phyloP scores from a whole-genome alignment of 306 rosid species.

The Dalbergia cochinchinensis region DNA sequence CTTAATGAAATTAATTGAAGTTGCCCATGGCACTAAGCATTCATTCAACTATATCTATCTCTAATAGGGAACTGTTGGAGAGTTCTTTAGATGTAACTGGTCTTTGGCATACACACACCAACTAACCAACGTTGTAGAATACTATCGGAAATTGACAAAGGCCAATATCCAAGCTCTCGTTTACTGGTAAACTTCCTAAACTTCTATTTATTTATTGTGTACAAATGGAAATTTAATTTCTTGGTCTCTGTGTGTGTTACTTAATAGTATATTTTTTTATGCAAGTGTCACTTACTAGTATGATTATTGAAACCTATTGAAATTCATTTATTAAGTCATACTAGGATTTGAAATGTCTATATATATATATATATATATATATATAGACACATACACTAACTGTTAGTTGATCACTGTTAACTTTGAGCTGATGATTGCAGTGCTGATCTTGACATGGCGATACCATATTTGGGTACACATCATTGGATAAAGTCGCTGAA shows the following conservation, averaged over 20 bases:
- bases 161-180: conserved; percentile 46
- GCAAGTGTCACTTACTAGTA: neutral
- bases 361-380: neutral
- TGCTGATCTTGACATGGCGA: conserved; percentile 49
- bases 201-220: neutral
- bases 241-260: neutral
- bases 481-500: conserved; percentile 60
- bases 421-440: conserved; percentile 39
- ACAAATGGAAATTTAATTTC: no score
- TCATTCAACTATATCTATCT: neutral
- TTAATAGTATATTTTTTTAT: neutral
- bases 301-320: neutral
- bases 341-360: no score
- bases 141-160: conserved; percentile 45
- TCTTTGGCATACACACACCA: conserved; percentile 34
- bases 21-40: conserved; percentile 11
- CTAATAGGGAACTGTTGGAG: conserved; percentile 48
- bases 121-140: neutral
- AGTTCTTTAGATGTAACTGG: conserved; percentile 47
- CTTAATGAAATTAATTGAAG: neutral
- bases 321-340: neutral
- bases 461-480: conserved; percentile 55
- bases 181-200: conserved; percentile 37
- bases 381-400: no score
- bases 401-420: neutral